phyloP scores from a whole-genome alignment of 202 grass and related monocot species.

The Thinopyrum obtusiflorum region DNA sequence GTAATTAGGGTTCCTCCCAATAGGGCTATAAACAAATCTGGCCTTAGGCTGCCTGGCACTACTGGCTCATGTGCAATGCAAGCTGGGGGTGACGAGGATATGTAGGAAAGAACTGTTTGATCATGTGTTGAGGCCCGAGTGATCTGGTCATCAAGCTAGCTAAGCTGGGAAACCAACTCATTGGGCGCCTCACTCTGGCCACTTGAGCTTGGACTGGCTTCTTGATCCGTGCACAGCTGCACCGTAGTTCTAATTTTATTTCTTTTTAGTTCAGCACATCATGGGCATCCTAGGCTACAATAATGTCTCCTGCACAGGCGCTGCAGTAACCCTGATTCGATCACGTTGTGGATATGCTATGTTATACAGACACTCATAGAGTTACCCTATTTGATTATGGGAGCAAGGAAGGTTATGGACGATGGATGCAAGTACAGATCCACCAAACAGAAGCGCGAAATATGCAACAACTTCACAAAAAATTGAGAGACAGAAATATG shows the following conservation, averaged over 20 bases:
- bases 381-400: background rate
- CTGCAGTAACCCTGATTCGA: background rate
- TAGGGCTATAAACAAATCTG: conserved; percentile 21
- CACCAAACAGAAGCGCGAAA: conserved; percentile 6
- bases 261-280: background rate
- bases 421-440: conserved; percentile 17
- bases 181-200: background rate
- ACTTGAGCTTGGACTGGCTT: background rate
- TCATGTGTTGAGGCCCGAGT: background rate
- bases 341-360: conserved; percentile 19
- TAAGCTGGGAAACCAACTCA: background rate
- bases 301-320: background rate
- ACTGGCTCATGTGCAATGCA: background rate
- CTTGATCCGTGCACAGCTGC: background rate
- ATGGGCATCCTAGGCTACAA: conserved; percentile 23
- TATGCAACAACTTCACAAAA: too few relatives aligned
- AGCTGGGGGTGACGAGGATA: conserved; percentile 22
- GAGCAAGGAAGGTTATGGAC: conserved; percentile 26
- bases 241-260: background rate
- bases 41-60: too few relatives aligned
- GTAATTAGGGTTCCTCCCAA: background rate
- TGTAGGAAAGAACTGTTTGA: background rate
- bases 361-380: background rate
- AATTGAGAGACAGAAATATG: background rate
- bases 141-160: background rate